Base-by-base conservation (phyloP, 1,284 basidiomycete genomes). In the Trametes polyzona region DNA sequence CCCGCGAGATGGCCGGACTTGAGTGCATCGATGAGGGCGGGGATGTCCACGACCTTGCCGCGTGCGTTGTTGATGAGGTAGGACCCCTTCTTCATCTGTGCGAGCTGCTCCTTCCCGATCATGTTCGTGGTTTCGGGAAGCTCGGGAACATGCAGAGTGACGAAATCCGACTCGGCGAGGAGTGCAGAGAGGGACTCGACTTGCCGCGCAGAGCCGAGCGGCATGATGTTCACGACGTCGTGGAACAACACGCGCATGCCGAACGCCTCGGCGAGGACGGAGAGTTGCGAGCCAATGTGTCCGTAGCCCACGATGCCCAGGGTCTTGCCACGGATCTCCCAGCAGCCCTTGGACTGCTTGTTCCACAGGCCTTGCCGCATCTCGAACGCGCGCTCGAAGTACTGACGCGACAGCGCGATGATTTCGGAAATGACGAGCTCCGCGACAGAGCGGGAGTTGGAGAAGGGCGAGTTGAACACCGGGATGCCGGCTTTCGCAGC, bases 401-500 rank as follows among this genome's bases (percentile, higher is more conserved):
- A 84, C 74, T 99, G 97, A 37, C 97, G 90, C 12, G 97, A 97
- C 61, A 99, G 88, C 6, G 90, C 89, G 68, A 99, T 88, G 69
- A 98, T 82, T 76, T 99, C 97, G 59, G 88, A 85, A 72, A 99
- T 90, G 73, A 99, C 97, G 47, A 99, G 88, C 78, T 99, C 97
- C 44, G 97, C 97, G 49, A 99, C 97, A 0, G 96, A 98, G 62
- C 97, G 93, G 39, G 97, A 99, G 79, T 99, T 99, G 74, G 97
- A 96, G 79, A 99, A 99, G 30, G 97, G 97, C 12, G 96, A 99
- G 77, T 99, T 99, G 85, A 99, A 99, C 53, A 99, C 97, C 35
- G 96, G 93, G 64, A 99, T 93, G 66, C 97, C 97, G 55, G 90
- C 88, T 58, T 86, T 86, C 47, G 93, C 87, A 35, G 96, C 95